Conservation (phyloP, 2,329 filamentous ascomycete species). For the Elsinoe ampelina region DNA sequence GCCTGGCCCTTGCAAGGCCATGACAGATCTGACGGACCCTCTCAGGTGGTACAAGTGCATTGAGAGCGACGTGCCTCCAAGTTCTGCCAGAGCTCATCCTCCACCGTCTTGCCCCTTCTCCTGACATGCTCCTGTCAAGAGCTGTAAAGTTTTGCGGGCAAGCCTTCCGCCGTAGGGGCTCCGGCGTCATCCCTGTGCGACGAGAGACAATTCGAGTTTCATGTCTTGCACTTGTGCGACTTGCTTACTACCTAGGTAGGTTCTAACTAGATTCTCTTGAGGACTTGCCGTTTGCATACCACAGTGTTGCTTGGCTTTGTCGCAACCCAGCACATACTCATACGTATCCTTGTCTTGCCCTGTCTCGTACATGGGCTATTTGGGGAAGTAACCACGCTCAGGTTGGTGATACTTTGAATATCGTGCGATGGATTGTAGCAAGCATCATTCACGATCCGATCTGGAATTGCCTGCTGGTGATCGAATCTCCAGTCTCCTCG, state of each 20-base stretch:
- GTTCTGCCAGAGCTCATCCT: background rate
- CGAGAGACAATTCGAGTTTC: conserved; percentile 8
- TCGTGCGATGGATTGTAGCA: too few species aligned
- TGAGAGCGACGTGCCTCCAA: too few species aligned
- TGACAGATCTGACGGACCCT: too few species aligned
- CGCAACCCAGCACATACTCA: background rate
- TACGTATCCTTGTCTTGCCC: background rate
- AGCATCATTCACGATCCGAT: too few species aligned
- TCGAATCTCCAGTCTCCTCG: too few species aligned
- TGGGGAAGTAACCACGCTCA: too few species aligned
- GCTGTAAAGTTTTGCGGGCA: background rate
- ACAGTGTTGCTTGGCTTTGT: background rate
- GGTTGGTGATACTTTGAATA: too few species aligned
- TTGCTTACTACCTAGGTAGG: too few species aligned
- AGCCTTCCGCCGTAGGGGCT: background rate
- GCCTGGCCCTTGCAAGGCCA: too few species aligned
- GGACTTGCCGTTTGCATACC: background rate
- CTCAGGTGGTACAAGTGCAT: too few species aligned
- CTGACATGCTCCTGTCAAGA: conserved; percentile 3
- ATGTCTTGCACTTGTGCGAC: background rate
- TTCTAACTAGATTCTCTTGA: conserved; percentile 3
- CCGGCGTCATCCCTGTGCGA: background rate
- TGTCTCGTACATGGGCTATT: background rate
- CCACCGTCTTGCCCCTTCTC: background rate
- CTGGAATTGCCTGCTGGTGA: too few species aligned